Evolutionary conservation across 768 basidiomycete genomes (phyloP), one percentile per base, ranked within the genome.

Genomic region (Lentinus tigrinus): DNA sequence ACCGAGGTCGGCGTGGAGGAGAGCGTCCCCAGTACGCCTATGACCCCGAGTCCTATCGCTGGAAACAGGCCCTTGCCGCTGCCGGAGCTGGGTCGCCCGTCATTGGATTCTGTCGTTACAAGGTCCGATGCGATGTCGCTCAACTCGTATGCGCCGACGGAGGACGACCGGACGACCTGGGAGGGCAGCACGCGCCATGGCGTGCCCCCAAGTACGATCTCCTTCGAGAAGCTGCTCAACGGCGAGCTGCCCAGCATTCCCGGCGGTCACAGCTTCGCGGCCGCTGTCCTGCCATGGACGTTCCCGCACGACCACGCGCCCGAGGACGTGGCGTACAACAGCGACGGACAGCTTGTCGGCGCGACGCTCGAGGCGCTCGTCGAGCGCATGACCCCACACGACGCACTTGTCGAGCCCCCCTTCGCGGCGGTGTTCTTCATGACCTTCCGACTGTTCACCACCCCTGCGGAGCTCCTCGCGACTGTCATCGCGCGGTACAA

Each of bases 331-430:
- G 85, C 89, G 4, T 95, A 93, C 77, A 97, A 95, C 70, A 80
- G 81, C 44, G 95, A 98, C 13, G 95, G 95, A 2, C 83, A 85
- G 62, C 85, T 98, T 19, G 89, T 95, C 10, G 95, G 94, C 23
- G 97, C 94, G 2, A 94, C 93, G 4, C 77, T 99, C 60, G 81
- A 81, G 17, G 95, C 88, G 1, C 78, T 99, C 42, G 89, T 98
- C n/a, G 95, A 96, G 75, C 95, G 93, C 75, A 90, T 98, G 88
- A 96, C 96, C 19, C 94, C 95, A 4, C 93, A 97, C 68, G 93
- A 94, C 68, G 87, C 86, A 57, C 83, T 95, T 43, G 93, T 94
- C 54, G 95, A 98, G 67, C 78, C 90, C 17, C 84, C 87, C 0
- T 95, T 98, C 71, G 82, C 88, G 14, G 84, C 88, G 4, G 89